Evolutionary conservation across 1,284 basidiomycete genomes (phyloP), one percentile per base, ranked within the genome.

Genomic region (Rhodotorula sp.): DNA sequence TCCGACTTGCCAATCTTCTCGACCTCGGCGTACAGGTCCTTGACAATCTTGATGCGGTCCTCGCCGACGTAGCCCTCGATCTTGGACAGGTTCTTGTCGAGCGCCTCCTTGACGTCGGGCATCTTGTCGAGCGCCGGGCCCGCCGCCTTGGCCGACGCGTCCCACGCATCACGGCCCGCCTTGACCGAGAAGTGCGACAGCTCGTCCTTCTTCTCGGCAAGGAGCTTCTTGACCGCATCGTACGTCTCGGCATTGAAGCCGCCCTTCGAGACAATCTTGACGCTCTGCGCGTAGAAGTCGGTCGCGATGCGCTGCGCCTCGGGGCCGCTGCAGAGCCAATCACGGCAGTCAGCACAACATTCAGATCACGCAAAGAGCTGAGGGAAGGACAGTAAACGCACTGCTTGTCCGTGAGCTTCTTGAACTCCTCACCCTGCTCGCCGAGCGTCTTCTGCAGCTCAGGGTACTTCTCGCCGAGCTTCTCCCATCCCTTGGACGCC

Each of bases 1-100:
- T 84, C 83, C 50, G 84, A 68, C 61, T 76, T 75, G 54, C 67
- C 72, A 49, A 77, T 74, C 68, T 77, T 70, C 50, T 75, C 72
- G 45, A 79, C 63, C 59, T 77, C 71, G 34, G 71, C 65, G 64
- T 74, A 76, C 45, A 78, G 63, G 10, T 76, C 75, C 68, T 76
- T 75, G 68, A 74, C 72, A 41, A 66, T 62, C 74, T 77, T 76
- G 59, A 77, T 70, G 42, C 74, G 66, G 60, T 79, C 78, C 66
- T 77, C 70, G 21, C 78, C 78, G 27, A 76, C 66, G 34, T 68
- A 64, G 14, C 67, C 70, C 44, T 64, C 62, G 0, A 74, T 56
- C 63, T 68, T 68, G 44, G 48, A 41, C 13, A 76, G 53, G 53
- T 72, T 74, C 49, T 76, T 69, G 23, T 76, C 68, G 17, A 78